phyloP scores from a whole-genome alignment of 1,284 basidiomycete species.

The Veloboletus limbatus region DNA sequence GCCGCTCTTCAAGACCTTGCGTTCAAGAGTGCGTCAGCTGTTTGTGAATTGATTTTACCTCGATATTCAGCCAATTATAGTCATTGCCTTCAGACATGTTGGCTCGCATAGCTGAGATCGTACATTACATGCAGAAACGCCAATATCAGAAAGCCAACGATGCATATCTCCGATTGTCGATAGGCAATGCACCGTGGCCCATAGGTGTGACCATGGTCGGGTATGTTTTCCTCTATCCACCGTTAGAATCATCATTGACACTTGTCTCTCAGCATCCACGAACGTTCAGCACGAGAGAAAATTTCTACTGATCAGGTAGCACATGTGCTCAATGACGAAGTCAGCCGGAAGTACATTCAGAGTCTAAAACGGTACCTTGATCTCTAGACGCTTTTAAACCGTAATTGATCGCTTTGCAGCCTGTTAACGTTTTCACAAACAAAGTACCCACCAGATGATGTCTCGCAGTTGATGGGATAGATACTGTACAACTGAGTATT shows the following conservation, averaged over 20 bases:
- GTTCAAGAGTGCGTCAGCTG: conserved; percentile 66
- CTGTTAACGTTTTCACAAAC: conserved; percentile 93
- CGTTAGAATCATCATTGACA: conserved; percentile 3
- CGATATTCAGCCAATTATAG: conserved; percentile 40
- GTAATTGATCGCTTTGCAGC: conserved; percentile 39
- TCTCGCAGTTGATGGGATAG: conserved; percentile 90
- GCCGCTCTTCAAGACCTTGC: conserved; percentile 89
- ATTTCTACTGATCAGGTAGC: conserved; percentile 96
- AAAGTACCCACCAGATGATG: conserved; percentile 88
- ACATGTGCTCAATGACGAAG: conserved; percentile 98
- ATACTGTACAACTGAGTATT: conserved; percentile 1
- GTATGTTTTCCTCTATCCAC: conserved; percentile 44
- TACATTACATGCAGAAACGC: conserved; percentile 93
- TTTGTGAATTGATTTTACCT: conserved; percentile 1
- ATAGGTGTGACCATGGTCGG: conserved; percentile 99
- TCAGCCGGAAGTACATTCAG: conserved; percentile 98
- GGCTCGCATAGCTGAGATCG: conserved; percentile 89
- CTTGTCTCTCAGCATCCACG: conserved; percentile 75
- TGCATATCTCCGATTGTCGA: conserved; percentile 92
- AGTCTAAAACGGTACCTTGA: conserved; percentile 82
- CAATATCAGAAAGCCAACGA: conserved; percentile 96
- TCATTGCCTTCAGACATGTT: conserved; percentile 85
- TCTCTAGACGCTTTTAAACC: conserved; percentile 3
- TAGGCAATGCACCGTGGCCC: conserved; percentile 99
- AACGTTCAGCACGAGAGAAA: conserved; percentile 95